Base-by-base conservation (phyloP, 768 basidiomycete species). In the Kwoniella pini region DNA sequence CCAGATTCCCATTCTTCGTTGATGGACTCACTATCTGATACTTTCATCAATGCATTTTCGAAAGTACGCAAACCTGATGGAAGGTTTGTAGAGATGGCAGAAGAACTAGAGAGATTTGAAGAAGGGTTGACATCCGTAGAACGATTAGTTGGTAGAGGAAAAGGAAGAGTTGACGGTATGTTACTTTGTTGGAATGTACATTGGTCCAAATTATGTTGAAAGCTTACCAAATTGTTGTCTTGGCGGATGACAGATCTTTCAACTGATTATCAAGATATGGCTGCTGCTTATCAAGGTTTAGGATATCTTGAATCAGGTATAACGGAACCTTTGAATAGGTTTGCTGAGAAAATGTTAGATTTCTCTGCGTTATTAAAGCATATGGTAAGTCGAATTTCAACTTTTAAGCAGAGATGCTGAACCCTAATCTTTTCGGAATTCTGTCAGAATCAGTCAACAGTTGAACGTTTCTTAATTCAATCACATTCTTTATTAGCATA, bases 231-330 rank as follows among this genome's bases (percentile, higher is more conserved):
- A 15, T 15, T 36, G 33, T 7, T 36, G 15, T 36, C 33, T n/a
- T 36, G 33, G 15, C 33, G 33, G 15, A 15, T 56, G 43, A 44
- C 26, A 96, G 96, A 99, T 84, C 86, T 99, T 48, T 89, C 92
- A 62, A 86, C 86, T 65, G 96, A 99, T 82, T 99, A 99, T 79
- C 92, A 97, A 76, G 96, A 97, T 80, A 82, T 98, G 65, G 93
- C 96, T 43, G 89, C 93, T 64, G 89, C 91, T 42, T 91, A 96
- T 46, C 95, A 98, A 77, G 95, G 94, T 51, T 84, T 99, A 62
- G 96, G 95, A 68, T 98, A 97, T 81, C 84, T 99, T 65, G 96
- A 99, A 79, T 91, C 90, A 64, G 96, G 96, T 38, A 99, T 99
- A 67, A 99, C 96, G 45, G 96, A 99, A 72, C 94, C 92, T 0